Conservation (phyloP, 2,329 filamentous ascomycete genomes). For the Colletotrichum sp. region DNA sequence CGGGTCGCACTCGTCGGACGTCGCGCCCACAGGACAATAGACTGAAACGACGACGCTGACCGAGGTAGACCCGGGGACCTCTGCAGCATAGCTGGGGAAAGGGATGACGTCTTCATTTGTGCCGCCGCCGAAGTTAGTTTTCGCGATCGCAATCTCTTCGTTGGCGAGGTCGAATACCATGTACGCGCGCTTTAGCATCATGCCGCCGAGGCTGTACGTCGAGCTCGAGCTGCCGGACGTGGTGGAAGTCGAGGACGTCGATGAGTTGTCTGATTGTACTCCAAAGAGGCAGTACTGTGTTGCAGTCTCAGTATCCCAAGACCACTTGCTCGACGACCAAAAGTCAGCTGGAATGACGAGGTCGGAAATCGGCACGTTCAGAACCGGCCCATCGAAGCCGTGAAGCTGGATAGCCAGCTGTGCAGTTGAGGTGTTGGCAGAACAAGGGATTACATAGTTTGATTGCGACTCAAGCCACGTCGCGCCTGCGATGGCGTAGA, state of each 20-base stretch:
- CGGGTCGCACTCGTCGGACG: neutral
- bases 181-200: conserved; percentile 34
- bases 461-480: conserved; percentile 17
- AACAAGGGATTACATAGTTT: conserved; percentile 28
- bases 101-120: conserved; percentile 25
- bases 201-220: conserved; percentile 26
- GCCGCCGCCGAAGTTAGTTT: conserved; percentile 26
- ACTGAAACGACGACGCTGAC: neutral
- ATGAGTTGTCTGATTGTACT: conserved; percentile 28
- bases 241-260: neutral
- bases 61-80: conserved; percentile 27
- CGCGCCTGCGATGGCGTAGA: conserved; percentile 32
- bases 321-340: neutral
- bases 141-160: conserved; percentile 34
- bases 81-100: conserved; percentile 29
- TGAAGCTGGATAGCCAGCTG: conserved; percentile 30
- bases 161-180: conserved; percentile 36
- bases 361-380: conserved; percentile 29
- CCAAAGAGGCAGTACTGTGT: conserved; percentile 30
- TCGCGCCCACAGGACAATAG: neutral
- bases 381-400: conserved; percentile 28
- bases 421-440: conserved; percentile 21
- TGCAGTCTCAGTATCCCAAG: neutral
- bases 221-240: neutral
- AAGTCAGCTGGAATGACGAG: conserved; percentile 27